These are phyloP conservation scores for Parmelia sp. DNA, from an alignment of 495 filamentous ascomycete genomes.

Conservation along the genomic window DNA sequence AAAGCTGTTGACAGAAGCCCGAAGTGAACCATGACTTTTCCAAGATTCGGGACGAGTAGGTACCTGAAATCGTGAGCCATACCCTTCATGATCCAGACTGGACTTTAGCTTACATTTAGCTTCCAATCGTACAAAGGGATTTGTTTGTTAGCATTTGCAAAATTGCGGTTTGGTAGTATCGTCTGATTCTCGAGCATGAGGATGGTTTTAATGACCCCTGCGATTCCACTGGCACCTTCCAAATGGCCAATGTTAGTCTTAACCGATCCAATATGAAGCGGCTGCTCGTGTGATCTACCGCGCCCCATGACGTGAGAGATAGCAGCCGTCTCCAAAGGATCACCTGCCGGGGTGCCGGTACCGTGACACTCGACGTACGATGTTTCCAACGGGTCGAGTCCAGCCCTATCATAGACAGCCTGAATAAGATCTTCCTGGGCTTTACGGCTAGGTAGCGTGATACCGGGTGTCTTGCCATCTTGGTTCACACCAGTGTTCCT, in stretches of 20 bases:
- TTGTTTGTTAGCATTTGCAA: not conserved
- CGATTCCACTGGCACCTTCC: slow-evolving; percentile 34
- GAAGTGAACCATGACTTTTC: slow-evolving; percentile 21
- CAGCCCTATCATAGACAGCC: slow-evolving; percentile 24
- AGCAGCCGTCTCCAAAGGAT: slow-evolving; percentile 14
- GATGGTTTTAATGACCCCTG: slow-evolving; percentile 35
- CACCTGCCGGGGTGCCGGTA: slow-evolving; percentile 14
- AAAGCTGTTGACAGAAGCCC: slow-evolving; percentile 55
- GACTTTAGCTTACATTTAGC: not conserved
- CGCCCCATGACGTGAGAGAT: slow-evolving; percentile 4
- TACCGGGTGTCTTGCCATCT: slow-evolving; percentile 33
- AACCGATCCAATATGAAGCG: slow-evolving; percentile 31
- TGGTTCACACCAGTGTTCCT: slow-evolving; percentile 22
- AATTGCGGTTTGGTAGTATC: not conserved
- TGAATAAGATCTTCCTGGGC: slow-evolving; percentile 21
- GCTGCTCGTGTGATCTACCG: not conserved
- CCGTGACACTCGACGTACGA: slow-evolving; percentile 27
- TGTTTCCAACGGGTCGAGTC: slow-evolving; percentile 15
- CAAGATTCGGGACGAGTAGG: not conserved
- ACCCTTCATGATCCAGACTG: not conserved
- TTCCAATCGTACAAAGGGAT: not conserved
- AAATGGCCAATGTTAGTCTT: slow-evolving; percentile 40
- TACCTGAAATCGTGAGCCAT: not conserved
- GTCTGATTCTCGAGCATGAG: not conserved
- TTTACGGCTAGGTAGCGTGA: slow-evolving; percentile 8